These are phyloP conservation scores for Diaporthe capsici DNA, from an alignment of 2,329 filamentous ascomycete species.

Conservation along the genomic window DNA sequence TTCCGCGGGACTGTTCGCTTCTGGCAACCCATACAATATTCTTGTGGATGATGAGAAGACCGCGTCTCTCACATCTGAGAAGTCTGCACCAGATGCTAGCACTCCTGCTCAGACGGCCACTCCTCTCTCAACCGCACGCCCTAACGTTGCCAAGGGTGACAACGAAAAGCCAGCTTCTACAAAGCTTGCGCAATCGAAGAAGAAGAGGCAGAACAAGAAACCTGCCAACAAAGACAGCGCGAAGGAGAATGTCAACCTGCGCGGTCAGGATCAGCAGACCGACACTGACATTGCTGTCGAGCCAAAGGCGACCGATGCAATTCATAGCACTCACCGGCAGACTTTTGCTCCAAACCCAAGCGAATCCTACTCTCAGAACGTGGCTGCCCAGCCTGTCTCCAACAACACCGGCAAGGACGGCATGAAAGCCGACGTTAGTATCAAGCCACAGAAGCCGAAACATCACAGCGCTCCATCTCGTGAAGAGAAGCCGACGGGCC, in stretches of 20 bases:
- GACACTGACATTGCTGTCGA: not conserved
- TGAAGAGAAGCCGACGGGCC: not conserved
- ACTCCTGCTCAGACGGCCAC: not conserved
- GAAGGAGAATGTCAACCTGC: not conserved
- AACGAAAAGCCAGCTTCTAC: not conserved
- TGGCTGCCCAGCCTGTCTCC: no score
- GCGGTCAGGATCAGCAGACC: not conserved
- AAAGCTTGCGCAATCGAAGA: not conserved
- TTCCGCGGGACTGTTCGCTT: not conserved
- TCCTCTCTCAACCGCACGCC: not conserved
- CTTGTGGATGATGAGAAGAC: not conserved
- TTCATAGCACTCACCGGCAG: not conserved
- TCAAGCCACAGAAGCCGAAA: not conserved
- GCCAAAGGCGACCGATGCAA: not conserved
- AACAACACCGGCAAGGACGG: not conserved
- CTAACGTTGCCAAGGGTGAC: not conserved
- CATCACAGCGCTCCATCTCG: not conserved
- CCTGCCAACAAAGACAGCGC: not conserved
- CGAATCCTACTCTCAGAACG: not conserved
- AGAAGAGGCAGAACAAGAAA: constrained; percentile 13
- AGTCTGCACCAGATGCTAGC: no score
- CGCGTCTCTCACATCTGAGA: not conserved
- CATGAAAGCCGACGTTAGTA: not conserved
- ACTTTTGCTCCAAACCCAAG: not conserved
- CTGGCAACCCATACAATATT: constrained; percentile 1